Percentiles rank a stretch among this genome's conserved stretches.
Conservation (phyloP, 345 rosid genomes). For the Brassica rapa region DNA sequence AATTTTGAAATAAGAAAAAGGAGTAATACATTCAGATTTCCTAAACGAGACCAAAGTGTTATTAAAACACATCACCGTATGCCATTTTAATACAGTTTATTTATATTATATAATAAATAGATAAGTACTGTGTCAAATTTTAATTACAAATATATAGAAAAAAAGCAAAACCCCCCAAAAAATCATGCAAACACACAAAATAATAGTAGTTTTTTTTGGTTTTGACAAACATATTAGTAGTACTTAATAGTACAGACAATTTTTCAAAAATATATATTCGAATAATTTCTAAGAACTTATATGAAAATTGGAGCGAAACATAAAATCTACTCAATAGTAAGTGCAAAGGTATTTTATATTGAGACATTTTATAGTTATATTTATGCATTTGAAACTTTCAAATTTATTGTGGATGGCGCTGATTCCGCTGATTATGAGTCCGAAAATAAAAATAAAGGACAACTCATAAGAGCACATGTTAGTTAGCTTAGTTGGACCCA, state of each 20-base stretch:
- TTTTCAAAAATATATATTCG: background rate
- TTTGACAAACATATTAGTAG: background rate
- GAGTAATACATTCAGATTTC: background rate
- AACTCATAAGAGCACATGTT: conserved; percentile 41
- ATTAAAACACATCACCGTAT: background rate
- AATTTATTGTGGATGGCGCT: background rate
- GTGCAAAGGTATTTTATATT: background rate
- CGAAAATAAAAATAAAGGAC: background rate
- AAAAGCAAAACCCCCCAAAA: background rate
- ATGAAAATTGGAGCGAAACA: background rate
- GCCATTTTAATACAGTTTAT: background rate
- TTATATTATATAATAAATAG: background rate
- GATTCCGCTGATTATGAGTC: background rate
- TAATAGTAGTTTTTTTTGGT: background rate
- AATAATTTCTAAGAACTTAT: background rate
- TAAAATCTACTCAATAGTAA: background rate
- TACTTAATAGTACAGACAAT: background rate
- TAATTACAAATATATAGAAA: background rate
- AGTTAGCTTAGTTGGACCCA: conserved; percentile 42
- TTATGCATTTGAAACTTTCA: too few species aligned
- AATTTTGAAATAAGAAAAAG: background rate
- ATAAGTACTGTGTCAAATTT: background rate
- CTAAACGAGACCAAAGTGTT: background rate
- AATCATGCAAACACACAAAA: background rate
- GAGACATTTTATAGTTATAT: background rate